These are phyloP conservation scores for Proliferodiscus dingleyae DNA, from an alignment of 2,329 filamentous ascomycete species.

Conservation along the genomic window DNA sequence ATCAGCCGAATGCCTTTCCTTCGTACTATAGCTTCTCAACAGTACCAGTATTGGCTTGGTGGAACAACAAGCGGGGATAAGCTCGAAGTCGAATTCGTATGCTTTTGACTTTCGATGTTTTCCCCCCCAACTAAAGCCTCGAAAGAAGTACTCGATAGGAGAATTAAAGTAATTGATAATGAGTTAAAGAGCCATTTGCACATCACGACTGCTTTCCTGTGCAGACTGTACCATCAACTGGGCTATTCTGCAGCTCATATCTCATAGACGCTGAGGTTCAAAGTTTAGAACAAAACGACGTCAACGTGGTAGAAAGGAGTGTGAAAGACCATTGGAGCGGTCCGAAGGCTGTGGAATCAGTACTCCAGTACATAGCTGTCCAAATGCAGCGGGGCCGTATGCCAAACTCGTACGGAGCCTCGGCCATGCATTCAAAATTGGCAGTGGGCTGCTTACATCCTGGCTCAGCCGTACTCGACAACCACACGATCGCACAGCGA, in stretches of 20 bases:
- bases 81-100: background rate
- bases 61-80: conserved; percentile 14
- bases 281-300: background rate
- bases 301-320: background rate
- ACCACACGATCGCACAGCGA: background rate
- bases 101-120: background rate
- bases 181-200: background rate
- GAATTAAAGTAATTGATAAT: background rate
- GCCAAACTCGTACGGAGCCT: background rate
- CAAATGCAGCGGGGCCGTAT: background rate
- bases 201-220: background rate
- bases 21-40: too few species aligned
- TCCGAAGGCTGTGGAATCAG: background rate
- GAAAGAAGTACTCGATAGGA: background rate
- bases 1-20: background rate
- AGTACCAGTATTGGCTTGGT: conserved; percentile 17
- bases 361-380: background rate
- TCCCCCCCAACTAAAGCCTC: background rate
- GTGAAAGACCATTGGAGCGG: background rate
- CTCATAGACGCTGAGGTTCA: background rate
- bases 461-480: background rate
- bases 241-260: background rate
- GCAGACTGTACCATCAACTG: background rate
- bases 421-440: background rate
- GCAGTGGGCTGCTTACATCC: background rate